These are phyloP conservation scores for Alternaria incomplexa DNA, from an alignment of 2,329 filamentous ascomycete species.

Conservation along the genomic window DNA sequence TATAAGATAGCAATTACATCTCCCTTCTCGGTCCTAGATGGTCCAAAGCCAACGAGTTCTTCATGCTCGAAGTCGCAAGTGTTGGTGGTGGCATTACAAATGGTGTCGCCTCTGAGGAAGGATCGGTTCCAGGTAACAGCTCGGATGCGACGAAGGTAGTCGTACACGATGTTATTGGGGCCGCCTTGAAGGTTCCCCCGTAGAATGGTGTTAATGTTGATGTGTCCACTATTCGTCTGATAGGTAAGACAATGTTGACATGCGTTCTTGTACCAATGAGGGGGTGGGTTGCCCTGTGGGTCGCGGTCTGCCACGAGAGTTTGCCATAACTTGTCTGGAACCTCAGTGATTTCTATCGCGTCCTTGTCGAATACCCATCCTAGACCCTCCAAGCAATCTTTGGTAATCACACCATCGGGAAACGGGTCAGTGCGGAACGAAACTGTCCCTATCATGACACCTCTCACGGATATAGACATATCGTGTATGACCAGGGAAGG, in stretches of 20 bases:
- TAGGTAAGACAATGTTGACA: not conserved
- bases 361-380: not conserved
- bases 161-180: not conserved
- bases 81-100: not conserved
- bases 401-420: not conserved
- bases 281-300: not conserved
- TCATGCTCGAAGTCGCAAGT: not conserved
- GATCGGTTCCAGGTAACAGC: not conserved
- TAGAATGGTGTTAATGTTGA: not conserved
- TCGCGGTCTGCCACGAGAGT: not conserved
- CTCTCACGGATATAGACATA: not conserved
- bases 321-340: not conserved
- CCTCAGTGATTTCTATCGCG: not conserved
- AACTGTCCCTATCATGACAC: not conserved
- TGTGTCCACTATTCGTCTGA: not conserved
- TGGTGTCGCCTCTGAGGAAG: not conserved
- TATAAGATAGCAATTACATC: not conserved
- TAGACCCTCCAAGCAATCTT: not conserved
- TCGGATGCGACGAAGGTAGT: not conserved
- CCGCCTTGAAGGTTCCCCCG: not conserved
- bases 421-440: not conserved
- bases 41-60: not conserved
- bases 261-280: not conserved
- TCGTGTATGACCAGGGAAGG: not conserved
- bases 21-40: not conserved